Evolutionary conservation across 2,329 filamentous ascomycete species (phyloP), one percentile per base, ranked within the genome.

Genomic region (Phaeoacremonium minimum): DNA sequence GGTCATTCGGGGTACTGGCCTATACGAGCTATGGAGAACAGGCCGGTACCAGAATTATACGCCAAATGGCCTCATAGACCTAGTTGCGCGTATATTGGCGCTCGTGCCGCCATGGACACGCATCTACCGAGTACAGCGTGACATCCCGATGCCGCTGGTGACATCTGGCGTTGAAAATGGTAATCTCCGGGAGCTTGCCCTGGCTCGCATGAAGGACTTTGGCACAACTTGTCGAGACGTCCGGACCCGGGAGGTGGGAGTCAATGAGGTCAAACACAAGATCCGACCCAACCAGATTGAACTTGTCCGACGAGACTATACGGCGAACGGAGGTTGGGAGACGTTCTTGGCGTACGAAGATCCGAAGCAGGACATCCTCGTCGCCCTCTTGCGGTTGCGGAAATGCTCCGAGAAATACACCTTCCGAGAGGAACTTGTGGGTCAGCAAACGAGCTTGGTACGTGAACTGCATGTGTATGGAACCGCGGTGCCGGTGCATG

Each of bases 121-220:
- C 44, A 98, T 98, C 53, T 98, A 98, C 67, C 88, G 93, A 42
- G 93, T 98, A 1, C 93, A 98, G 68, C 82, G 93, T 58, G 93
- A 98, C 64, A 98, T 98, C 40, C 93, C 93, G n/a, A 98, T 98
- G 93, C 93, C 93, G 1, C 74, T 98, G 16, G 94, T 98, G n/a
- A 97, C 93, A 0, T 95, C 91, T 1, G 93, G 93, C 28, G 93
- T 98, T 1, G 93, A 98, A 65, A 98, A 98, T 50, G 93, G 93
- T 43, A 98, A 98, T 57, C 69, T 98, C 28, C 82, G 93, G 44
- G 93, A 98, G 61, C 70, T 98, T 33, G 91, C 93, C 1, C 69
- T 98, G 37, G 89, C 90, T n/a, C 77, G 93, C 15, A 98, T 98
- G 94, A 96, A 96, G 63, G 93, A 98, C 58, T 97, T 98, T 50